Evolutionary conservation across 805 yeast species (phyloP).

Genomic region (Priceomyces medius): DNA sequence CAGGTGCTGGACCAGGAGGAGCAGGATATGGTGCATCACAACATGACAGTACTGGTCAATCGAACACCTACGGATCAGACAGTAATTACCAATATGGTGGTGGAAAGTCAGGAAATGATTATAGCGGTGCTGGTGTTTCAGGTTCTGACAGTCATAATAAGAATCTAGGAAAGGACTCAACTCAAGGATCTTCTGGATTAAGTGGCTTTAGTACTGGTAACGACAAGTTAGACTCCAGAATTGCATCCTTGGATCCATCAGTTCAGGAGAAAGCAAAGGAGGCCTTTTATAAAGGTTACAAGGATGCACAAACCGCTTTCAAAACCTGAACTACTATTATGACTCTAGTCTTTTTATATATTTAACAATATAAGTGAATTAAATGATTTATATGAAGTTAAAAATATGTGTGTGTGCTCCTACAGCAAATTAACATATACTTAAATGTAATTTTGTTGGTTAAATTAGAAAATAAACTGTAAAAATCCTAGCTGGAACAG

Average conservation of each 20-base stretch:
- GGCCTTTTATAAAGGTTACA: slow-evolving; percentile 40
- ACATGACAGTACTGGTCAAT: neutral
- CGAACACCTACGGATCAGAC: neutral
- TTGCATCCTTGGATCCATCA: slow-evolving; percentile 30
- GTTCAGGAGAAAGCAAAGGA: slow-evolving; percentile 40
- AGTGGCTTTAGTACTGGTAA: slow-evolving; percentile 36
- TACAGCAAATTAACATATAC: too few relatives aligned
- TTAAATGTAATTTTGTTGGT: too few relatives aligned
- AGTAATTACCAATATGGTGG: neutral
- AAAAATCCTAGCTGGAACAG: slow-evolving; percentile 63
- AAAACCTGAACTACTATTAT: too few relatives aligned
- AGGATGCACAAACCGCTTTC: slow-evolving; percentile 32
- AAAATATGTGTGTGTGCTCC: too few relatives aligned
- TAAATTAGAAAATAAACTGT: too few relatives aligned
- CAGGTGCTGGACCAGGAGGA: neutral
- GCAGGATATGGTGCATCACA: neutral
- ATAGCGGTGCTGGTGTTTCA: slow-evolving; percentile 8
- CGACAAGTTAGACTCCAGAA: slow-evolving; percentile 33
- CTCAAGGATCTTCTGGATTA: slow-evolving; percentile 1
- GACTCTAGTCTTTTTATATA: too few relatives aligned
- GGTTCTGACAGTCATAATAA: slow-evolving; percentile 13
- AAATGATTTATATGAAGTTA: too few relatives aligned
- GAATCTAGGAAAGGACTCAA: too few relatives aligned
- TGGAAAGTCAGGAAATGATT: neutral
- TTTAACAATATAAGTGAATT: neutral